phyloP scores from a whole-genome alignment of 495 filamentous ascomycete genomes.

The Daldinia vernicosa region DNA sequence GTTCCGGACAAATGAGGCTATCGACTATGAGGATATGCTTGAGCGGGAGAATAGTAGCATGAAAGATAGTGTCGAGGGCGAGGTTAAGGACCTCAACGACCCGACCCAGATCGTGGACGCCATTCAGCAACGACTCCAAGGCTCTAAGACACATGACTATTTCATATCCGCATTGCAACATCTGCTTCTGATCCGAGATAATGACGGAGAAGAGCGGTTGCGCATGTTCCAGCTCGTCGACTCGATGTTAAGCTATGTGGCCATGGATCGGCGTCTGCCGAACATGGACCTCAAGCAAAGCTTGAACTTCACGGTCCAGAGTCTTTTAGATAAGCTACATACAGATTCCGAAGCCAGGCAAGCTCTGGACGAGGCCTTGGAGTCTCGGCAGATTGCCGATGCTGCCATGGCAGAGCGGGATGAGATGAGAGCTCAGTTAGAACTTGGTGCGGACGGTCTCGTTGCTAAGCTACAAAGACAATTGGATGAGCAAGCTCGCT shows the following conservation, averaged over 20 bases:
- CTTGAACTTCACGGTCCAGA: conserved; percentile 96
- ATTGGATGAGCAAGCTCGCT: conserved; percentile 86
- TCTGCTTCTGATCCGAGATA: conserved; percentile 91
- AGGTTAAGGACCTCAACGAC: conserved; percentile 93
- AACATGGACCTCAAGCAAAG: conserved; percentile 98
- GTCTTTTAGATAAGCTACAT: conserved; percentile 90
- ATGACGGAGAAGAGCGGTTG: conserved; percentile 88
- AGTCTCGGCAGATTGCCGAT: conserved; percentile 90
- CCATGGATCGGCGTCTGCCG: conserved; percentile 94
- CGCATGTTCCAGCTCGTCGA: conserved; percentile 99
- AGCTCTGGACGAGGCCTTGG: conserved; percentile 87
- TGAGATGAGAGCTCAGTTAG: conserved; percentile 92
- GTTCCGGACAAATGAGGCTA: conserved; percentile 91
- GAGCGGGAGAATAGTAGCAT: conserved; percentile 90
- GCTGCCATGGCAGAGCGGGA: conserved; percentile 95
- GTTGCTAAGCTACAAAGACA: conserved; percentile 94
- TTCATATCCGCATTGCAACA: conserved; percentile 96
- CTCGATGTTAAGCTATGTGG: conserved; percentile 97
- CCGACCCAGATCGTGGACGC: conserved; percentile 93
- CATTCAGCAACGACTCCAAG: conserved; percentile 85
- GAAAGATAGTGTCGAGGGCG: conserved; percentile 88
- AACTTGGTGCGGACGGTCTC: conserved; percentile 91
- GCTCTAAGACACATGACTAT: conserved; percentile 88
- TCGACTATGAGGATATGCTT: conserved; percentile 97
- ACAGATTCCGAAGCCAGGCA: conserved; percentile 94